phyloP scores from a whole-genome alignment of 495 filamentous ascomycete species.

The Tuber indicum region DNA sequence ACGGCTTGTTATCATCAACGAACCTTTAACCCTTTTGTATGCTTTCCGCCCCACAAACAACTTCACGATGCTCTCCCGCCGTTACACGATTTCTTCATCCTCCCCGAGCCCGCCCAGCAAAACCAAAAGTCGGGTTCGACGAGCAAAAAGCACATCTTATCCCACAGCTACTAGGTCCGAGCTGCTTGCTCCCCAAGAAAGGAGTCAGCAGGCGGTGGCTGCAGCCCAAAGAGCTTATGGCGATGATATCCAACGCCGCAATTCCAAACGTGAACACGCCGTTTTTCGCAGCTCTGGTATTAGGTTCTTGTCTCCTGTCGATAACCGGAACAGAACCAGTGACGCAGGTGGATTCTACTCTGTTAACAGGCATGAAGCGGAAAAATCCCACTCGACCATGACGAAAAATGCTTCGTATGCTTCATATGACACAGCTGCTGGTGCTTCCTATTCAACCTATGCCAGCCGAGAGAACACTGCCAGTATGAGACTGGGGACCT shows the following conservation, averaged over 20 bases:
- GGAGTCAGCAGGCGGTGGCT: slow-evolving; percentile 36
- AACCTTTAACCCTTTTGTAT: neutral
- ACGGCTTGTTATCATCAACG: neutral
- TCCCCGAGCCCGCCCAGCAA: slow-evolving; percentile 15
- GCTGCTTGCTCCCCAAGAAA: slow-evolving; percentile 30
- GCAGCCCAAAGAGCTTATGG: slow-evolving; percentile 38
- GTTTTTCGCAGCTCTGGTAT: slow-evolving; percentile 21
- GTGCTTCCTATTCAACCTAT: neutral
- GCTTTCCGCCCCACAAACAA: neutral
- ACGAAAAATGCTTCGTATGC: neutral
- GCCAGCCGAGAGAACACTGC: neutral
- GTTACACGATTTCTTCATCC: slow-evolving; percentile 24
- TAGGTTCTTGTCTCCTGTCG: slow-evolving; percentile 25
- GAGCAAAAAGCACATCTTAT: slow-evolving; percentile 35
- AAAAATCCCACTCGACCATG: neutral
- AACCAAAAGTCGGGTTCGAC: slow-evolving; percentile 17
- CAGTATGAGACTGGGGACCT: neutral
- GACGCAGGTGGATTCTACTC: neutral
- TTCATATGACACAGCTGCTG: slow-evolving; percentile 4
- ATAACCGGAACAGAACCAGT: slow-evolving; percentile 6
- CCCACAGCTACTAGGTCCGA: slow-evolving; percentile 34
- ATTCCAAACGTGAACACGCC: neutral
- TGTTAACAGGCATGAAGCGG: neutral
- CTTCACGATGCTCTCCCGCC: slow-evolving; percentile 29
- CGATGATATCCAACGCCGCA: slow-evolving; percentile 30